Conservation (phyloP, 345 rosid genomes). For the Eucalyptus decipiens region DNA sequence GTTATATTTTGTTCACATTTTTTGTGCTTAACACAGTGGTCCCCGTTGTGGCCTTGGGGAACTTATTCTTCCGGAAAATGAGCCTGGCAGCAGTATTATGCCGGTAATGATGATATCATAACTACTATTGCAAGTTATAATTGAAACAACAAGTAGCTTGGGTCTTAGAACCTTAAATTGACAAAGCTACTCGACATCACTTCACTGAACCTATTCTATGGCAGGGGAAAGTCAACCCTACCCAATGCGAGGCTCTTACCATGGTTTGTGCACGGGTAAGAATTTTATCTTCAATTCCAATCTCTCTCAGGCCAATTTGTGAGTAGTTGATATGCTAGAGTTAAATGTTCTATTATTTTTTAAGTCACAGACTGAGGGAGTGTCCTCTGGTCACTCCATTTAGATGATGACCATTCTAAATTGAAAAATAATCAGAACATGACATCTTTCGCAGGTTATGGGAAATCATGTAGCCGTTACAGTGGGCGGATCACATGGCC, state of each 20-base stretch:
- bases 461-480: conserved; percentile 91
- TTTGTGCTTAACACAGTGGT: conserved; percentile 41
- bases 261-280: conserved; percentile 98
- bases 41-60: conserved; percentile 99
- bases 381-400: neutral
- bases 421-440: neutral
- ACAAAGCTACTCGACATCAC: neutral
- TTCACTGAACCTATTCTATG: conserved; percentile 6
- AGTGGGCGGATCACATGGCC: conserved; percentile 94
- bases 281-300: neutral
- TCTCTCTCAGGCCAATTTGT: neutral
- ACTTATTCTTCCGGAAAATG: conserved; percentile 97
- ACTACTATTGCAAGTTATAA: neutral
- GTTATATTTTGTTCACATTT: conserved; percentile 5
- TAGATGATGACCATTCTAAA: neutral
- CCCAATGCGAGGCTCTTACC: conserved; percentile 96
- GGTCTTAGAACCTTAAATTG: no score
- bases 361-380: neutral
- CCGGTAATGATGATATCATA: conserved; percentile 38
- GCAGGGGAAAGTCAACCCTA: conserved; percentile 98
- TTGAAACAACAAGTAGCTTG: neutral
- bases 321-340: neutral
- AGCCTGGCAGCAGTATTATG: conserved; percentile 99
- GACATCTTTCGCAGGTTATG: conserved; percentile 50
- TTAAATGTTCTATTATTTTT: neutral